Conservation (phyloP, 805 yeast species). For the Wickerhamiella allomyrinae region DNA sequence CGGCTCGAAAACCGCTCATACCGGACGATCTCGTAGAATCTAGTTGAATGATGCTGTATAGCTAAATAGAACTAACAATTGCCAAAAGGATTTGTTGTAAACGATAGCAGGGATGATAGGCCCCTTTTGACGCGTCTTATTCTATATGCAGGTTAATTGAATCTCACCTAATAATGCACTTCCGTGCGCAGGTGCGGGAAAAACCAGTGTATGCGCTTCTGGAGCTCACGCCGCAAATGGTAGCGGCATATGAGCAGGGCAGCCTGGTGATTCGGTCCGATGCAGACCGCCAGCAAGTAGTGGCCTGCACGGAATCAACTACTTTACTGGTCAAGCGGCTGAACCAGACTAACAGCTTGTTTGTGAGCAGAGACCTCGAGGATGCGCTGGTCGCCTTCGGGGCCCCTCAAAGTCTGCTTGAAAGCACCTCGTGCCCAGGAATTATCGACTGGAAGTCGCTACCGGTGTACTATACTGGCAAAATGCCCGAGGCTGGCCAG, state of each 20-base stretch:
- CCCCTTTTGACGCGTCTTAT: too few relatives aligned
- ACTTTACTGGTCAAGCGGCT: constrained; percentile 13
- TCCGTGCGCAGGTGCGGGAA: background rate
- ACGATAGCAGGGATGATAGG: too few relatives aligned
- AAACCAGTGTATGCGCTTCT: constrained; percentile 14
- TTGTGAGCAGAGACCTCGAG: constrained; percentile 30
- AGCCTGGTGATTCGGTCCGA: constrained; percentile 7
- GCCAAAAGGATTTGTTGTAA: too few relatives aligned
- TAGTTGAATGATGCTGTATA: too few relatives aligned
- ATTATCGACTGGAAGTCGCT: constrained; percentile 13
- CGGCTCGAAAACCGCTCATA: too few relatives aligned
- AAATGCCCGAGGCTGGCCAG: background rate
- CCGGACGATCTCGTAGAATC: too few relatives aligned
- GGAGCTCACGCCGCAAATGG: constrained; percentile 19
- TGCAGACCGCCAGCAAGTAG: constrained; percentile 4
- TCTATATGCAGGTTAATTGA: background rate
- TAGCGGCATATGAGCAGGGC: constrained; percentile 14
- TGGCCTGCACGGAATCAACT: constrained; percentile 11
- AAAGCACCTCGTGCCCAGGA: constrained; percentile 11
- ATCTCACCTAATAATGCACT: background rate
- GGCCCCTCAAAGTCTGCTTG: constrained; percentile 17
- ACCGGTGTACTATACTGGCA: constrained; percentile 15
- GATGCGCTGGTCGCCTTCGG: constrained; percentile 15
- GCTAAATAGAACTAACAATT: too few relatives aligned
- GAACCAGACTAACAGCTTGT: constrained; percentile 76